Percentiles rank a stretch among this genome's conserved stretches.
Conservation (phyloP, 805 yeast species). For the Barnettozyma siamensis region DNA sequence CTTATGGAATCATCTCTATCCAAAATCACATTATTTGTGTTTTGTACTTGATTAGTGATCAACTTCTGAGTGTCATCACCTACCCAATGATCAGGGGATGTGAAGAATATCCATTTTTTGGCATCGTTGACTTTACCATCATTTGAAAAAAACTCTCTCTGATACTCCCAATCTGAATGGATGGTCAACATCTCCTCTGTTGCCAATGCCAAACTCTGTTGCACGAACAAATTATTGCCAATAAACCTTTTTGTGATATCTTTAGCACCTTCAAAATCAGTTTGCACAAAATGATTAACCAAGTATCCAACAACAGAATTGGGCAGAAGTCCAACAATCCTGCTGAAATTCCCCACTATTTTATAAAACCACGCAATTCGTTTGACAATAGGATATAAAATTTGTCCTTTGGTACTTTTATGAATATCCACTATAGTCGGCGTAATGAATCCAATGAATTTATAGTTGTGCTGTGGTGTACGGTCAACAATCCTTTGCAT, state of each 20-base stretch:
- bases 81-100: slow-evolving; percentile 64
- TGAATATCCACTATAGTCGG: slow-evolving; percentile 67
- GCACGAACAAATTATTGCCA: slow-evolving; percentile 37
- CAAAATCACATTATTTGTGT: slow-evolving; percentile 25
- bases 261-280: slow-evolving; percentile 10
- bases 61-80: slow-evolving; percentile 42
- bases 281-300: slow-evolving; percentile 7
- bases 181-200: slow-evolving; percentile 53
- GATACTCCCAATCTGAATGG: slow-evolving; percentile 42
- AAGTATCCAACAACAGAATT: slow-evolving; percentile 8
- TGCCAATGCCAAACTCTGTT: slow-evolving; percentile 53
- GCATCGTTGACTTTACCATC: slow-evolving; percentile 1
- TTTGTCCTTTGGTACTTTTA: slow-evolving; percentile 34
- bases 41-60: slow-evolving; percentile 34
- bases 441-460: slow-evolving; percentile 54
- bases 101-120: slow-evolving; percentile 50
- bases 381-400: slow-evolving; percentile 25
- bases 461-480: slow-evolving; percentile 25
- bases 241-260: slow-evolving; percentile 39
- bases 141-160: slow-evolving; percentile 39
- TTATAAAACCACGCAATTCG: slow-evolving; percentile 26
- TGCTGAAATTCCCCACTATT: slow-evolving; percentile 26
- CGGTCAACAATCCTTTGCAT: slow-evolving; percentile 43
- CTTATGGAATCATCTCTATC: slow-evolving; percentile 33
- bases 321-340: slow-evolving; percentile 23